Evolutionary conservation across 208 protist genomes (phyloP).

Genomic region (Wallacemonas sp.): DNA sequence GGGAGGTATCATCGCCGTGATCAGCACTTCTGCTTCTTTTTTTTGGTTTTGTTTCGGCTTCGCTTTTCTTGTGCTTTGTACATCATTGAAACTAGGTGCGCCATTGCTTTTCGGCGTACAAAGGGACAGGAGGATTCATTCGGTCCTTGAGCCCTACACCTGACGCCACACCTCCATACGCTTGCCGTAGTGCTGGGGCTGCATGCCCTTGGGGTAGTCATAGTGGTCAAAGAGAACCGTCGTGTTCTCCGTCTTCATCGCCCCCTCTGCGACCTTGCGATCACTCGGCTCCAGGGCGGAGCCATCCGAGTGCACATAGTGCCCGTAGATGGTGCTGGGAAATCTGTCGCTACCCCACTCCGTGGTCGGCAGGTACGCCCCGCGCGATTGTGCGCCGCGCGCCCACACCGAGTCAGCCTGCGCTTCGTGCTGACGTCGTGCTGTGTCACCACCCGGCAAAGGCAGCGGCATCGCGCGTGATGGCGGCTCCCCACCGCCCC

Average conservation of each 20-base stretch:
- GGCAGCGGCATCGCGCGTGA: constrained; percentile 3
- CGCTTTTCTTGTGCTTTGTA: too few relatives aligned
- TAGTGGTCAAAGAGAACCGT: constrained; percentile 41
- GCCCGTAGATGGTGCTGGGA: constrained; percentile 15
- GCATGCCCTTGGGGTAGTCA: constrained; percentile 22
- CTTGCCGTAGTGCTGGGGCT: constrained; percentile 37
- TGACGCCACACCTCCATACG: constrained; percentile 30
- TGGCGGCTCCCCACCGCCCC: not conserved
- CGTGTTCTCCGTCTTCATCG: constrained; percentile 15
- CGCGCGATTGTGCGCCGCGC: not conserved
- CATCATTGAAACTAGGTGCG: too few relatives aligned
- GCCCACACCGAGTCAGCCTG: not conserved
- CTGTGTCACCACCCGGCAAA: not conserved
- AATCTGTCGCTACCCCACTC: constrained; percentile 1
- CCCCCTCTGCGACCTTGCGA: constrained; percentile 8
- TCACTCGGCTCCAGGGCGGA: constrained; percentile 5
- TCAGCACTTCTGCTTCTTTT: too few relatives aligned
- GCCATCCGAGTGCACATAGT: constrained; percentile 10
- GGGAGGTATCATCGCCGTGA: too few relatives aligned
- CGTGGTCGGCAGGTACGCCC: not conserved
- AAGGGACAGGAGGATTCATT: not conserved
- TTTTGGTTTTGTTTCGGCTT: too few relatives aligned
- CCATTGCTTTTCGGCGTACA: not conserved
- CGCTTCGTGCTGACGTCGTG: not conserved
- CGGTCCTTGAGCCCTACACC: not conserved